These are phyloP conservation scores for Globisporangium mamillatum DNA, from an alignment of 352 stramenopile genomes.

Conservation along the genomic window DNA sequence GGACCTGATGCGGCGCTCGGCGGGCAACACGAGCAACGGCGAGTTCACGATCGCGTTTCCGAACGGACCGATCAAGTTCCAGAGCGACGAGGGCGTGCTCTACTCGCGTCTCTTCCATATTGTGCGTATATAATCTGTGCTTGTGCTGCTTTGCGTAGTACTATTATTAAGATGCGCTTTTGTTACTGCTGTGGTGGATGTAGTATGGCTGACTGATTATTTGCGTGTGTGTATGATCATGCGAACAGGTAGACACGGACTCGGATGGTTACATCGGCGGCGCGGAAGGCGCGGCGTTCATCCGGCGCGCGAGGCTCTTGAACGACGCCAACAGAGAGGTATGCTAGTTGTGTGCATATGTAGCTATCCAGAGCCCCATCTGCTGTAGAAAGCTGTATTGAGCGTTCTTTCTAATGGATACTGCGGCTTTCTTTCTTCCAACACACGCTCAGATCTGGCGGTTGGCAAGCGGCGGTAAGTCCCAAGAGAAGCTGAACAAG, in stretches of 20 bases:
- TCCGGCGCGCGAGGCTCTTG: slow-evolving; percentile 67
- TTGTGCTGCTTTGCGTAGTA: background rate
- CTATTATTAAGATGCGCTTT: background rate
- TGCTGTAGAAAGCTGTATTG: background rate
- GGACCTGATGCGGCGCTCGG: slow-evolving; percentile 21
- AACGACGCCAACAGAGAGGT: slow-evolving; percentile 88
- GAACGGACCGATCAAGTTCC: slow-evolving; percentile 85
- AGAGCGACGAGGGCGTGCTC: slow-evolving; percentile 73
- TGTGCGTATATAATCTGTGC: slow-evolving; percentile 28
- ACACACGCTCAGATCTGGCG: slow-evolving; percentile 66
- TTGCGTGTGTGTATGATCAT: background rate
- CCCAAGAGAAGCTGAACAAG: slow-evolving; percentile 83
- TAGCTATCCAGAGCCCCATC: background rate
- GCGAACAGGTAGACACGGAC: slow-evolving; percentile 68
- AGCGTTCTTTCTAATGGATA: background rate
- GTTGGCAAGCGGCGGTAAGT: slow-evolving; percentile 85
- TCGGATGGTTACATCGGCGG: slow-evolving; percentile 74
- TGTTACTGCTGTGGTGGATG: background rate
- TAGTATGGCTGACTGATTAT: background rate
- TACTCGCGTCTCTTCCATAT: slow-evolving; percentile 85
- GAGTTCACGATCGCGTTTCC: slow-evolving; percentile 82
- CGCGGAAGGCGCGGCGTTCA: slow-evolving; percentile 74
- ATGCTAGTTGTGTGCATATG: background rate
- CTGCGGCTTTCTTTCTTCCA: background rate
- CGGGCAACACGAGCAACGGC: slow-evolving; percentile 27